phyloP scores from a whole-genome alignment of 306 rosid genomes.

The Prunus salicina region DNA sequence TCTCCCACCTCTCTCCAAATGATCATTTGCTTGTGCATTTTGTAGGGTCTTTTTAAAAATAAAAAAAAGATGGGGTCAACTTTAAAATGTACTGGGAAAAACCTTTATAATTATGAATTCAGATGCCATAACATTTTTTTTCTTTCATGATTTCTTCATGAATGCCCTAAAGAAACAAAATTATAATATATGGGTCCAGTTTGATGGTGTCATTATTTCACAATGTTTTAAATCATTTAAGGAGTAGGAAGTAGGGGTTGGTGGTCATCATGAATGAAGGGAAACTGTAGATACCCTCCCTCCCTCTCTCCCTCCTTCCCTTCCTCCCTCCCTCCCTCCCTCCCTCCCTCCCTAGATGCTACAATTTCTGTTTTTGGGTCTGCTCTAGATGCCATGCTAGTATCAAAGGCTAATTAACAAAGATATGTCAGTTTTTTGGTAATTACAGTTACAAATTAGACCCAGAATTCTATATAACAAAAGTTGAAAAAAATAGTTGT shows the following conservation, averaged over 20 bases:
- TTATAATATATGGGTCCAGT: constrained; percentile 33
- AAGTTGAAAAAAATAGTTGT: not conserved
- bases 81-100: not conserved
- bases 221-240: constrained; percentile 22
- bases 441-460: constrained; percentile 12
- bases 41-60: constrained; percentile 2
- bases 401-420: not conserved
- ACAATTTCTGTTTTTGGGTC: too few species aligned
- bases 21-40: constrained; percentile 20
- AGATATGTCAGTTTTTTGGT: not conserved
- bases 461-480: not conserved
- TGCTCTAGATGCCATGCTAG: not conserved
- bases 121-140: not conserved
- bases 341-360: too few species aligned
- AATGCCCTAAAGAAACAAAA: constrained; percentile 28
- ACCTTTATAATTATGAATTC: not conserved
- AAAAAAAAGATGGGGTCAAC: constrained; percentile 1
- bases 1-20: constrained; percentile 14
- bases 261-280: constrained; percentile 14
- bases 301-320: too few species aligned
- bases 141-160: not conserved
- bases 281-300: not conserved
- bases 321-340: too few species aligned
- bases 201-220: constrained; percentile 26
- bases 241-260: constrained; percentile 24